A percentile compares a stretch with the other conserved stretches of the same genome.
Evolutionary conservation across 805 yeast genomes (phyloP).

Genomic region (Metschnikowia dekortorum): DNA sequence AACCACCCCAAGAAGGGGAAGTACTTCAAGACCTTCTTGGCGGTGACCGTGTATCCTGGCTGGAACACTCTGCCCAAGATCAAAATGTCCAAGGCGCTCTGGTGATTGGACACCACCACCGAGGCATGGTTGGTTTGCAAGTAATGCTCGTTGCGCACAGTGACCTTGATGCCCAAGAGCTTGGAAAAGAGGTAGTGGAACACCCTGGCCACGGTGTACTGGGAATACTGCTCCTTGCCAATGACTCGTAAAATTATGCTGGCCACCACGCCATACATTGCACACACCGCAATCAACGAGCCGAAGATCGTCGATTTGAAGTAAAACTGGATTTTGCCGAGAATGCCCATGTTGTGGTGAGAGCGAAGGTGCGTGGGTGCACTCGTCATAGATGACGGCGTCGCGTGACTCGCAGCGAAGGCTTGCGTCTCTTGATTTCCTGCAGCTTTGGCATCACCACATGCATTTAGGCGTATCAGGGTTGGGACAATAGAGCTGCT

Average conservation of each 20-base stretch:
- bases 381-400: background rate
- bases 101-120: slow-evolving; percentile 83
- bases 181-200: slow-evolving; percentile 61
- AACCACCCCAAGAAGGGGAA: slow-evolving; percentile 96
- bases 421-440: background rate
- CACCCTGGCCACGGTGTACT: slow-evolving; percentile 84
- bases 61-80: slow-evolving; percentile 83
- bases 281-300: slow-evolving; percentile 52
- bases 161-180: slow-evolving; percentile 65
- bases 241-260: slow-evolving; percentile 61
- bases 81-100: slow-evolving; percentile 79
- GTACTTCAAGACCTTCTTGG: slow-evolving; percentile 77
- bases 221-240: slow-evolving; percentile 78
- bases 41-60: slow-evolving; percentile 84
- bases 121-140: slow-evolving; percentile 55
- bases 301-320: slow-evolving; percentile 50
- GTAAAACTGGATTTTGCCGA: slow-evolving; percentile 42
- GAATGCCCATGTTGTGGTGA: slow-evolving; percentile 14
- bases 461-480: too few species aligned
- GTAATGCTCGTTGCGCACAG: slow-evolving; percentile 46
- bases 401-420: background rate
- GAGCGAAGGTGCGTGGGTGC: background rate
- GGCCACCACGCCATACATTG: slow-evolving; percentile 72
- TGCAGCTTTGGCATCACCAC: too few species aligned
- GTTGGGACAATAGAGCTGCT: too few species aligned